Evolutionary conservation across 176 grass and related monocot species (phyloP), one percentile per base, ranked within the genome.

Genomic region (Oropetium thomaeum): DNA sequence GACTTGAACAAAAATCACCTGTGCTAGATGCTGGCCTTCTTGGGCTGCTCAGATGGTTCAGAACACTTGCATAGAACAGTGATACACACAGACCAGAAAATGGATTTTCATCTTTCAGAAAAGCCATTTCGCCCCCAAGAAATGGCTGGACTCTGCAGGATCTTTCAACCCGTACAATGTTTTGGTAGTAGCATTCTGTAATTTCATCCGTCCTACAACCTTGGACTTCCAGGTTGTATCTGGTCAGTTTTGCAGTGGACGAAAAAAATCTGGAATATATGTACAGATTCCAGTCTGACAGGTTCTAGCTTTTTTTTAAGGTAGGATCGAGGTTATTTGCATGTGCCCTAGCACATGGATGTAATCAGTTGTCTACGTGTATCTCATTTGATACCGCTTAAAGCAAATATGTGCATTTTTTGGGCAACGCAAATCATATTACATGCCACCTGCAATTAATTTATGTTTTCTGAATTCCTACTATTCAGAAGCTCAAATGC

Each of bases 11-110:
- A 85, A 90, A 34, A 83, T 97, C 87, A 60, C 87, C 89, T 10
- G 57, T 90, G 73, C 85, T 97, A 65, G 93, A 97, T 81, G 79
- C 79, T 23, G 90, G 84, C 43, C 90, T 97, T 86, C 90, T 97
- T 59, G 79, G 90, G 19, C 58, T 96, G 41, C 93, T 96, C 83
- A 79, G 78, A 64, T 97, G 93, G 93, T 54, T 97, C 5, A 92
- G 93, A 73, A 90, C 90, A 61, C 73, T 92, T 28, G 93, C 87
- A 30, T 97, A 79, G 33, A 28, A 43, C 6, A 4, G 34, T 15
- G 8, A 5, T 20, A 27, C 38, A n/a, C 7, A 14, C 54, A 72
- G 51, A 73, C 25, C 0, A n/a, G 17, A 51, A 16, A 40, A 47
- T 35, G 3, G 51, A 30, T 22, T 34, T 16, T 42, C 31, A 60